Evolutionary conservation across 495 filamentous ascomycete genomes (phyloP).

Genomic region (Pyronema domesticum): DNA sequence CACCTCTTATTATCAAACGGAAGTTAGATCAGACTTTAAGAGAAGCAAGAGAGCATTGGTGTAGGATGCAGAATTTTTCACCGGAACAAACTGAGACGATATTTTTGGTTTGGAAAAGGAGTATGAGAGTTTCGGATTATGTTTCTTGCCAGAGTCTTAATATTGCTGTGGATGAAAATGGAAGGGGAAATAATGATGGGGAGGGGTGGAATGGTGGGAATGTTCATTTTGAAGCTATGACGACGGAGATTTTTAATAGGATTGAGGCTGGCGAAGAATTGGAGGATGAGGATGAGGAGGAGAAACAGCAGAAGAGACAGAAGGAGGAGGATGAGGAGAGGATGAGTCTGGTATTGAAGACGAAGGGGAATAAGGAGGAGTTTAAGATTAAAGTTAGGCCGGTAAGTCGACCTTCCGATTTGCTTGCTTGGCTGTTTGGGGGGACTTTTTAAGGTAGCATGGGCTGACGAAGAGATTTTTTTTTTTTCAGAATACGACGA

Average conservation of each 20-base stretch:
- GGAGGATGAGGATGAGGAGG: conserved; percentile 33
- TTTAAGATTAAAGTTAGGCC: conserved; percentile 38
- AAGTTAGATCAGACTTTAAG: conserved; percentile 45
- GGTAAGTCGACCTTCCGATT: conserved; percentile 24
- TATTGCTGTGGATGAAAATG: conserved; percentile 31
- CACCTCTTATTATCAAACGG: conserved; percentile 47
- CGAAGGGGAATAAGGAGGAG: conserved; percentile 28
- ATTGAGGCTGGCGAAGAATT: conserved; percentile 30
- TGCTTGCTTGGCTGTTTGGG: background rate
- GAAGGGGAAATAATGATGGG: conserved; percentile 22
- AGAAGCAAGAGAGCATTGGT: conserved; percentile 53
- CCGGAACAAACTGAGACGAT: conserved; percentile 33
- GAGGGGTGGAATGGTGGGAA: conserved; percentile 21
- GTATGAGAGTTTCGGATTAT: conserved; percentile 50
- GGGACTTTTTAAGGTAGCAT: background rate
- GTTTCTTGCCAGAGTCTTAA: conserved; percentile 54
- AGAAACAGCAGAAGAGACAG: background rate
- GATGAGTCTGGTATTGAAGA: conserved; percentile 30
- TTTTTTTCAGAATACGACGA: conserved; percentile 30
- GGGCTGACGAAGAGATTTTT: background rate
- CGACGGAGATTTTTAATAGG: conserved; percentile 30
- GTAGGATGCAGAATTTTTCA: conserved; percentile 37
- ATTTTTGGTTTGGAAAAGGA: conserved; percentile 58
- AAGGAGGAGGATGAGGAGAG: conserved; percentile 14
- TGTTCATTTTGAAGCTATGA: conserved; percentile 59